A percentile compares a stretch with the other conserved stretches of the same genome.
Evolutionary conservation across 163 green algal species (phyloP).

Genomic region (Volvox carteri): DNA sequence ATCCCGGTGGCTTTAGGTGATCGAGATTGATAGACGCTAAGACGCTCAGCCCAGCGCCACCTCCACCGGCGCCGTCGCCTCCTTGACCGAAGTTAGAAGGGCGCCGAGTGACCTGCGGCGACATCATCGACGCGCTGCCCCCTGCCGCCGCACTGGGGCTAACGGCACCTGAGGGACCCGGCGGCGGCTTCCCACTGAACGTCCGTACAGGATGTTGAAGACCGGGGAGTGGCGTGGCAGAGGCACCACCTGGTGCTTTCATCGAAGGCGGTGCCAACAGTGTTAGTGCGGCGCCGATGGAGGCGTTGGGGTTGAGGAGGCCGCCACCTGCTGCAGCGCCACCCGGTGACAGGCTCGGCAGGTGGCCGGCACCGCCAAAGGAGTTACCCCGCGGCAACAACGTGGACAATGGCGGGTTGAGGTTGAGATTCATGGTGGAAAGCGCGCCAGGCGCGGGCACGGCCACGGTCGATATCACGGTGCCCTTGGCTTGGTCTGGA

Average conservation of each 20-base stretch:
- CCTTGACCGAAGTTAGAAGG: constrained; percentile 15
- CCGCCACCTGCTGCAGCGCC: neutral
- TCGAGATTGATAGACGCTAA: constrained; percentile 45
- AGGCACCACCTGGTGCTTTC: neutral
- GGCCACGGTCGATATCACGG: neutral
- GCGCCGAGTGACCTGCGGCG: neutral
- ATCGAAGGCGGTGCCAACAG: neutral
- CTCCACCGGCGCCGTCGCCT: neutral
- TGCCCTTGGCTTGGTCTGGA: constrained; percentile 18
- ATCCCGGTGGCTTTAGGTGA: constrained; percentile 22
- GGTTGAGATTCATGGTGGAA: constrained; percentile 42
- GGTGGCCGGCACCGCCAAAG: neutral
- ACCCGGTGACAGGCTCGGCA: neutral
- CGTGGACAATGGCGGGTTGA: constrained; percentile 31
- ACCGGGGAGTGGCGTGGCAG: neutral
- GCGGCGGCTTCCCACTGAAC: constrained; percentile 3
- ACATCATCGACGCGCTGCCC: neutral
- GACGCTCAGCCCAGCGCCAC: neutral
- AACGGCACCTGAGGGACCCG: neutral
- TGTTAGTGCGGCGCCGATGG: constrained; percentile 9
- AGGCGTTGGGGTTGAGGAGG: neutral
- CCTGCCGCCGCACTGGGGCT: too few species aligned
- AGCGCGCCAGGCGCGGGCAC: constrained; percentile 14
- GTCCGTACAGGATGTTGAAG: neutral
- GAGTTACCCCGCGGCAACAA: constrained; percentile 40